Percentiles rank a stretch among this genome's conserved stretches.
Conservation (phyloP, 352 stramenopile species). For the Chrysophaeum taylorii region DNA sequence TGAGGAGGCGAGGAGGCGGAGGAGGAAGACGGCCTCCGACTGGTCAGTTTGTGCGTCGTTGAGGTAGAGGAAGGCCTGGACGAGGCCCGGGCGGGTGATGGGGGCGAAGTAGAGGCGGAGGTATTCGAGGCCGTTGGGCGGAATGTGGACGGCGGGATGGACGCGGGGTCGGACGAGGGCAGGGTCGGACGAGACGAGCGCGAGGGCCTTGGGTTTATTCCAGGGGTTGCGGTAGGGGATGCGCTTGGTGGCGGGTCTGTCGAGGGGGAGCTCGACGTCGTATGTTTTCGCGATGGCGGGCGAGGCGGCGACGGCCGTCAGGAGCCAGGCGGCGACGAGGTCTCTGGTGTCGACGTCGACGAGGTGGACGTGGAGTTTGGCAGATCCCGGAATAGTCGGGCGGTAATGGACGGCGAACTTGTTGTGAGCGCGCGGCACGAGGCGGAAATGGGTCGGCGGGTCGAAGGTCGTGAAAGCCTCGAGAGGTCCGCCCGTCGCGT, state of each 20-base stretch:
- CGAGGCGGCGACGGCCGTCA: constrained; percentile 54
- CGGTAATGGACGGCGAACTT: constrained; percentile 60
- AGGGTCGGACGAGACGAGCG: constrained; percentile 64
- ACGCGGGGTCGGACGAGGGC: constrained; percentile 59
- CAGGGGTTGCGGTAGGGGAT: constrained; percentile 83
- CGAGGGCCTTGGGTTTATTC: constrained; percentile 62
- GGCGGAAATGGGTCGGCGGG: constrained; percentile 61
- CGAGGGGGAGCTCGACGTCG: constrained; percentile 57
- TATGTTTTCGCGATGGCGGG: constrained; percentile 80
- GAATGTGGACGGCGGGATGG: constrained; percentile 32
- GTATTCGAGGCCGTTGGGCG: constrained; percentile 31
- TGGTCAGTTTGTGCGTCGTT: constrained; percentile 77
- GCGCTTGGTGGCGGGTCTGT: constrained; percentile 65
- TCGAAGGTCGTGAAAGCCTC: constrained; percentile 59
- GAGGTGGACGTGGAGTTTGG: constrained; percentile 48
- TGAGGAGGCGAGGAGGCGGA: constrained; percentile 52
- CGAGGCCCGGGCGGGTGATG: constrained; percentile 35
- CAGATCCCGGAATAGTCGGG: constrained; percentile 36
- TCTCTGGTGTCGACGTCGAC: constrained; percentile 75
- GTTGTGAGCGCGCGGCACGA: constrained; percentile 76
- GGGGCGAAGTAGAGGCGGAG: constrained; percentile 42
- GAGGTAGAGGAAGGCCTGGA: constrained; percentile 74
- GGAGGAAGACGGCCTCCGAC: constrained; percentile 81
- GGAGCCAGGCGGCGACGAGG: constrained; percentile 71
- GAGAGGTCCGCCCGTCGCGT: constrained; percentile 28